Conservation (phyloP, 2,329 filamentous ascomycete genomes). For the Mycogone perniciosa region DNA sequence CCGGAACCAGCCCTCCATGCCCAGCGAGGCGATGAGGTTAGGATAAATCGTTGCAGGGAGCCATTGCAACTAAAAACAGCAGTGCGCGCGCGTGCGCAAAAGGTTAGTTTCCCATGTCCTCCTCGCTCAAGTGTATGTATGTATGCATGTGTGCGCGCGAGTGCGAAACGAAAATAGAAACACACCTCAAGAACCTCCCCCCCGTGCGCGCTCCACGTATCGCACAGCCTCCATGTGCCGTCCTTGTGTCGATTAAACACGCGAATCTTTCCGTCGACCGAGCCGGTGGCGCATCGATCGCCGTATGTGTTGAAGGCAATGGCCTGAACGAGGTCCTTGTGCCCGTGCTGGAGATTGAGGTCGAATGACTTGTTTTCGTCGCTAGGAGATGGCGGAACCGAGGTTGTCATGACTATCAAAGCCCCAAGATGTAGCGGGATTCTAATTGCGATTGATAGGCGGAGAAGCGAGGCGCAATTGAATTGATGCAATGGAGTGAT, state of each 20-base stretch:
- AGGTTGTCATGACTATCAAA: conserved; percentile 22
- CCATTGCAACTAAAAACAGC: conserved; percentile 68
- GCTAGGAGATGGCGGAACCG: conserved; percentile 28
- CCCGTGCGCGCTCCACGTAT: conserved; percentile 86
- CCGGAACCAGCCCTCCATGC: conserved; percentile 83
- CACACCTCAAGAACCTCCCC: conserved; percentile 82
- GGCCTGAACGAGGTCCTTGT: conserved; percentile 74
- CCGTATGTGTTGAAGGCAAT: conserved; percentile 90
- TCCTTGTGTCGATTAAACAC: conserved; percentile 82
- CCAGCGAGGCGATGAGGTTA: conserved; percentile 79
- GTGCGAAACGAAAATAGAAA: background rate
- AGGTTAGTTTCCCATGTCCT: no score
- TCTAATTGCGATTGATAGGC: background rate
- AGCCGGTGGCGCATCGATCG: conserved; percentile 83
- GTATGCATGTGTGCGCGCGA: background rate
- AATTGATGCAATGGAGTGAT: no score
- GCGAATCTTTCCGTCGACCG: conserved; percentile 86
- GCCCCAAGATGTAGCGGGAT: background rate
- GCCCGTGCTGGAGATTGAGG: conserved; percentile 63
- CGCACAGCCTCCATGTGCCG: conserved; percentile 70
- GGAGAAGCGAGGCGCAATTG: no score
- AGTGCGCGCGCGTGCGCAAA: no score
- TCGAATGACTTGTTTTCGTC: conserved; percentile 48
- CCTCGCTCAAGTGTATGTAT: no score
- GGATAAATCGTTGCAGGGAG: conserved; percentile 83